Base-by-base conservation (phyloP, 2,329 filamentous ascomycete genomes). In the Laburnicola sp. region DNA sequence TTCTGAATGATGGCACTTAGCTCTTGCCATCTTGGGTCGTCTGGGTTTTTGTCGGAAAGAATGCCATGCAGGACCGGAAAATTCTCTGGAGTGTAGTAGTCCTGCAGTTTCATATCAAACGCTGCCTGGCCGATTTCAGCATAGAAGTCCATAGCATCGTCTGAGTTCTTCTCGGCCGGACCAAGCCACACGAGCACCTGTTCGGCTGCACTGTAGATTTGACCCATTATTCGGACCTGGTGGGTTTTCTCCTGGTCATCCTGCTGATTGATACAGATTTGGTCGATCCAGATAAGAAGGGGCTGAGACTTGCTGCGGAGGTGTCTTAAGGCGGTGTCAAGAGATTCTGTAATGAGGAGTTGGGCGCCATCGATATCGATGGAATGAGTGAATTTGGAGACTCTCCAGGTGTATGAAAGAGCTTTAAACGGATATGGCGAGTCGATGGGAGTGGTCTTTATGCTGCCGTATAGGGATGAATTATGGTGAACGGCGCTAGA, bases 191-290 rank as follows among this genome's bases (percentile, higher is more conserved):
- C 54, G 9, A 58, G n/a, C 4, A 59, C 59, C 9, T 42, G 28
- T 9, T 37, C 11, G n/a, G 43, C 56, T 4, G 21, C 11, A 5
- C 6, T 35, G 42, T 59, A 65, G 5, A 51, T 64, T 3, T n/a
- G 22, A 5, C 54, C 44, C 59, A 65, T 65, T 11, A 59, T n/a
- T 11, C 37, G 8, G 1, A 63, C 58, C 44, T 65, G 63, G 8
- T 44, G 30, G 6, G 47, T 59, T 26, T 55, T 44, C 35, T 64
- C 59, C 0, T 34, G 6, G 2, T 40, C n/a, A 37, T 64, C 45
- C 0, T 43, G 26, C 35, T 65, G 61, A 22, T 64, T 53, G 43
- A 64, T 65, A 27, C 60, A 62, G 16, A 64, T 23, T 1, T 60
- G 58, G 47, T 66, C 63, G 1, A 61, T 31, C 60, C 60, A 63